Evolutionary conservation across 1,284 basidiomycete genomes (phyloP).

Genomic region (Hemileccinum hortonii): DNA sequence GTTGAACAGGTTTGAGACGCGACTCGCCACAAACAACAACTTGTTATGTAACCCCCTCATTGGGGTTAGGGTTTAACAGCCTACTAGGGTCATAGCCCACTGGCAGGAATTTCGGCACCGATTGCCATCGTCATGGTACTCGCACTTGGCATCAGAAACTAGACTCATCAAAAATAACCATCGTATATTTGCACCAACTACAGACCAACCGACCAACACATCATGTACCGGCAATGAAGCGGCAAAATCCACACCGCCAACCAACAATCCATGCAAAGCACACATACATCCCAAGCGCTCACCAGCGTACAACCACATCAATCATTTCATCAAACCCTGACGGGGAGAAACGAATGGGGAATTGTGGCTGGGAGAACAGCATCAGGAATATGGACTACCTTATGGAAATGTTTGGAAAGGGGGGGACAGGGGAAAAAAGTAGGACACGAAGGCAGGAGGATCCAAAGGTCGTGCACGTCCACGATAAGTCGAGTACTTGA

Average conservation of each 20-base stretch:
- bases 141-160: not conserved
- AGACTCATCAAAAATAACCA: slow-evolving; percentile 9
- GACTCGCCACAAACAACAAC: too few relatives aligned
- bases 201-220: slow-evolving; percentile 6
- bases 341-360: slow-evolving; percentile 32
- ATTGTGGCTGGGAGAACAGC: slow-evolving; percentile 30
- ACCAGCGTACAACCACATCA: slow-evolving; percentile 26
- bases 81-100: too few relatives aligned
- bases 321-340: slow-evolving; percentile 35
- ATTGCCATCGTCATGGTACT: too few relatives aligned
- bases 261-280: slow-evolving; percentile 4
- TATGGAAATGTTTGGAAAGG: not conserved
- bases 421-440: not conserved
- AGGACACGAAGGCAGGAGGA: not conserved
- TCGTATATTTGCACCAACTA: slow-evolving; percentile 17
- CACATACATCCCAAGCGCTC: slow-evolving; percentile 27
- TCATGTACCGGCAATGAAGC: not conserved
- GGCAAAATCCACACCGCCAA: slow-evolving; percentile 3
- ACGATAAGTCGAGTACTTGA: not conserved
- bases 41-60: too few relatives aligned
- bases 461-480: slow-evolving; percentile 2
- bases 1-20: slow-evolving; percentile 10
- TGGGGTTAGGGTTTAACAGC: too few relatives aligned
- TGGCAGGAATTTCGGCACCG: too few relatives aligned
- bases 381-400: slow-evolving; percentile 15